Percentiles rank a stretch among this genome's conserved stretches.
These are phyloP conservation scores for Musa acuminata DNA, from an alignment of 176 grass and related monocot species.

Conservation along the genomic window DNA sequence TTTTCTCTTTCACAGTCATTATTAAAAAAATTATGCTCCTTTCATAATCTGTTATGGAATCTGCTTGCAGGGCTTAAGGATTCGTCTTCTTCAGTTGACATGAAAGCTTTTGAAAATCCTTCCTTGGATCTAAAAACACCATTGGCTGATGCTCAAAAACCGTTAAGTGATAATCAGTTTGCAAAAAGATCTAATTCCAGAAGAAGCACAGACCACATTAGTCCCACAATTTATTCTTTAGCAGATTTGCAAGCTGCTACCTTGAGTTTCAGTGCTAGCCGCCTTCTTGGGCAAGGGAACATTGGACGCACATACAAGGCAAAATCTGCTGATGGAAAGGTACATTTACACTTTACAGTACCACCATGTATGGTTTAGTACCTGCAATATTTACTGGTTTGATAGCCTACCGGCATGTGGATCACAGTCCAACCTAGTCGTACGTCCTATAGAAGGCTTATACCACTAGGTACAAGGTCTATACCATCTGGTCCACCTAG, in stretches of 20 bases:
- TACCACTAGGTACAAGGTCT: too few relatives aligned
- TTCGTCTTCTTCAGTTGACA: conserved; percentile 36
- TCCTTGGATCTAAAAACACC: conserved; percentile 29
- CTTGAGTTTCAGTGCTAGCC: conserved; percentile 44
- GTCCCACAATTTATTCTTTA: conserved; percentile 41
- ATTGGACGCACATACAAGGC: conserved; percentile 70
- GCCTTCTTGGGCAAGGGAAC: conserved; percentile 65
- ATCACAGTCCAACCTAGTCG: too few relatives aligned
- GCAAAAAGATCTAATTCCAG: conserved; percentile 46
- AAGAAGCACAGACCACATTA: conserved; percentile 44
- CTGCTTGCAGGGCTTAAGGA: conserved; percentile 25
- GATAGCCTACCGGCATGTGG: too few relatives aligned
- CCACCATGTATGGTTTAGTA: too few relatives aligned
- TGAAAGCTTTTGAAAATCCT: conserved; percentile 54
- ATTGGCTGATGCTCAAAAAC: conserved; percentile 29
- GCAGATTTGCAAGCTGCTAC: conserved; percentile 67
- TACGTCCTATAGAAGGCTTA: too few relatives aligned
- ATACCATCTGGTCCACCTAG: too few relatives aligned
- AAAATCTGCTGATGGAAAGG: conserved; percentile 76
- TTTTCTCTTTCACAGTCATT: not conserved
- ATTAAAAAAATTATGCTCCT: not conserved
- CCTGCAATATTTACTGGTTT: too few relatives aligned
- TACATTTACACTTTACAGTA: conserved; percentile 9
- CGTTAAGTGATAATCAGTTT: conserved; percentile 65
- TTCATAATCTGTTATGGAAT: conserved; percentile 7